Base-by-base conservation (phyloP, 768 basidiomycete genomes). In the Lyophyllum semitale region DNA sequence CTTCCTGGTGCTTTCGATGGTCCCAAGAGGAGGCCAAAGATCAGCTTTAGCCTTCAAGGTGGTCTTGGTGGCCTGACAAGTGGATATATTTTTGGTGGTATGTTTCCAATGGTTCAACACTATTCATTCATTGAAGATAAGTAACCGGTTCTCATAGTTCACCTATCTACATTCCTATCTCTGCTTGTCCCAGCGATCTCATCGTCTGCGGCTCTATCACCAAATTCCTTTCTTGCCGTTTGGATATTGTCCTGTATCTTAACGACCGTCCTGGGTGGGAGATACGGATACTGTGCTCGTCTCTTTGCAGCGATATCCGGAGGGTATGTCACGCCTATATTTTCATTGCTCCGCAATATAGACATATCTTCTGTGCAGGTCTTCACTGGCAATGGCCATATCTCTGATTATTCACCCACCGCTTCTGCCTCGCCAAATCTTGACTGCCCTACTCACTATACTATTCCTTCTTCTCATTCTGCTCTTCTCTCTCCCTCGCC, bases 41-140 rank as follows among this genome's bases (percentile, higher is more conserved):
- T 71, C 25, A 65, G 57, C 27, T 81, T 74, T 65, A 63, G 72
- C 9, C 67, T 88, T 9, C 82, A 82, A 64, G 86, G 87, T 42
- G 87, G 87, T 3, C 56, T 88, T 18, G 87, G 88, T 49, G 88
- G 88, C 15, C 57, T 87, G 20, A 74, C 77, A 13, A 67, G 72
- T 17, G 88, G 87, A 23, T 88, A 78, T 67, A 68, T 74, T 2
- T 85, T 85, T 59, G 87, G 86, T 52, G 63, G 87, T 88, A 63
- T 32, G 81, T 74, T 15, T 38, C 37, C 3, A 38, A 18, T 15
- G 32, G 18, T 56, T 8, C 20, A 26, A 22, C 52, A 51, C 4
- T 17, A n/a, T 49, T 51, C 4, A 33, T n/a, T 23, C 35, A 22
- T 29, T 26, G 41, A 27, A 49, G 18, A 51, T 49, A 37, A 46